Conservation (phyloP, 2,329 filamentous ascomycete species). For the Lachnellula arida region DNA sequence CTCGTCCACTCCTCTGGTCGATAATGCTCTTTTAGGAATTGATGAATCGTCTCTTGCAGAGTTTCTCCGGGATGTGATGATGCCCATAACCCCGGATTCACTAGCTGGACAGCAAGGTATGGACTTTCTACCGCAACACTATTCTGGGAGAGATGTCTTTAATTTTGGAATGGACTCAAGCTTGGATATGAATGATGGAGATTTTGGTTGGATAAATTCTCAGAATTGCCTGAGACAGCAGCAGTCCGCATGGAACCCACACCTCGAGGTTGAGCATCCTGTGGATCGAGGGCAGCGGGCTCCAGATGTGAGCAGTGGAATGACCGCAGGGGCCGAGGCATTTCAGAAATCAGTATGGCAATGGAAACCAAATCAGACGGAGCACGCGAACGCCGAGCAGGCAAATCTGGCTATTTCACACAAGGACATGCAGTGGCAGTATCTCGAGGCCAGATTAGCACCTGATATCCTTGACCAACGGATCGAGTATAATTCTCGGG, state of each 20-base stretch:
- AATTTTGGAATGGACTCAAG: slow-evolving; percentile 4
- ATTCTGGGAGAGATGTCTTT: slow-evolving; percentile 1
- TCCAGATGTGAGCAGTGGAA: not conserved
- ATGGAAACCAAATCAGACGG: slow-evolving; percentile 11
- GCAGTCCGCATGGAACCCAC: not conserved
- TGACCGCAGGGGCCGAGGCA: slow-evolving; percentile 5
- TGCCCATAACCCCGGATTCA: slow-evolving; percentile 1
- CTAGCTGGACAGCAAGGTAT: not conserved
- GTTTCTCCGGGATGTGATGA: slow-evolving; percentile 17
- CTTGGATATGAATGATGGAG: slow-evolving; percentile 2
- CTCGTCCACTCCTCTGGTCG: not conserved
- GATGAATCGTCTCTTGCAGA: slow-evolving; percentile 12
- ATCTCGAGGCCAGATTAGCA: not conserved
- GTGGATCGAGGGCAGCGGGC: not conserved
- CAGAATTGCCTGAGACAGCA: not conserved
- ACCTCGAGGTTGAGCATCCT: not conserved
- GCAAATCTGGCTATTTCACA: slow-evolving; percentile 4
- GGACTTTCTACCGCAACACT: not conserved
- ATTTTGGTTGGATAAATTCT: slow-evolving; percentile 1
- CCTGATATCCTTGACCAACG: slow-evolving; percentile 5
- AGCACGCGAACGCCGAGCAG: slow-evolving; percentile 8
- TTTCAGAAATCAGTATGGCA: slow-evolving; percentile 15
- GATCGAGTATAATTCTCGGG: slow-evolving; percentile 11
- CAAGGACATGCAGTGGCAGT: slow-evolving; percentile 8
- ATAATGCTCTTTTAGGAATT: slow-evolving; percentile 5